A percentile compares a stretch with the other conserved stretches of the same genome.
Conservation (phyloP, 768 basidiomycete species). For the Mycena amicta region DNA sequence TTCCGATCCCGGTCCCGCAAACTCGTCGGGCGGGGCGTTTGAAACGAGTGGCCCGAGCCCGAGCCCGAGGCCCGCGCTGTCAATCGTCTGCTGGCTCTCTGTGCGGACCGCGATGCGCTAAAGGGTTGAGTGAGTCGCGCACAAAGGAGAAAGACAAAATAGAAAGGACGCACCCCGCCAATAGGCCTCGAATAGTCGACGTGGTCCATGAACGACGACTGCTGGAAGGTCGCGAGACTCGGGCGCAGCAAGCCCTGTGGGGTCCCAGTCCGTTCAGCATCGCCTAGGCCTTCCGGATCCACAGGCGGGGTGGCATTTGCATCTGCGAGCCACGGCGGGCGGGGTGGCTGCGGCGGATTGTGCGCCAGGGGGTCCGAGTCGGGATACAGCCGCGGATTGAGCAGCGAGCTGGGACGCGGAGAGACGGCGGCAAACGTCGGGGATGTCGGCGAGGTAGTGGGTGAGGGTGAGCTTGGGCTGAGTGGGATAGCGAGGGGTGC, state of each 20-base stretch:
- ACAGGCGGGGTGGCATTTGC: background rate
- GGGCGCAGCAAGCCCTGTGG: slow-evolving; percentile 9
- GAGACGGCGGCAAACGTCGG: background rate
- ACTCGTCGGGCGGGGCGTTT: background rate
- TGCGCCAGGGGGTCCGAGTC: background rate
- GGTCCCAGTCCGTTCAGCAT: background rate
- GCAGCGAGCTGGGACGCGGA: slow-evolving; percentile 5
- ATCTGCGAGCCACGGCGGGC: background rate
- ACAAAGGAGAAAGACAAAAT: background rate
- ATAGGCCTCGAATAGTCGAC: slow-evolving; percentile 22
- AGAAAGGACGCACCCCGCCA: slow-evolving; percentile 8
- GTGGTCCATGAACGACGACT: slow-evolving; percentile 17
- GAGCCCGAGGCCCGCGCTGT: background rate
- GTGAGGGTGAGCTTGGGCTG: background rate
- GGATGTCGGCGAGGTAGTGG: background rate
- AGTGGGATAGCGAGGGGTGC: background rate
- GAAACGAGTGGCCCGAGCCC: background rate
- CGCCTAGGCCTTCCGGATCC: background rate
- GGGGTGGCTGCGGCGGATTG: background rate
- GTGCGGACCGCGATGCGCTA: background rate
- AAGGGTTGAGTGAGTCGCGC: background rate
- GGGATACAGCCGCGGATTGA: slow-evolving; percentile 10
- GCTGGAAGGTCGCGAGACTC: slow-evolving; percentile 13
- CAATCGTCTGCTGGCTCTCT: background rate
- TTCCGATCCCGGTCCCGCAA: too few species aligned